phyloP scores from a whole-genome alignment of 2,329 filamentous ascomycete genomes.

The Chaetoscypha palmicola region DNA sequence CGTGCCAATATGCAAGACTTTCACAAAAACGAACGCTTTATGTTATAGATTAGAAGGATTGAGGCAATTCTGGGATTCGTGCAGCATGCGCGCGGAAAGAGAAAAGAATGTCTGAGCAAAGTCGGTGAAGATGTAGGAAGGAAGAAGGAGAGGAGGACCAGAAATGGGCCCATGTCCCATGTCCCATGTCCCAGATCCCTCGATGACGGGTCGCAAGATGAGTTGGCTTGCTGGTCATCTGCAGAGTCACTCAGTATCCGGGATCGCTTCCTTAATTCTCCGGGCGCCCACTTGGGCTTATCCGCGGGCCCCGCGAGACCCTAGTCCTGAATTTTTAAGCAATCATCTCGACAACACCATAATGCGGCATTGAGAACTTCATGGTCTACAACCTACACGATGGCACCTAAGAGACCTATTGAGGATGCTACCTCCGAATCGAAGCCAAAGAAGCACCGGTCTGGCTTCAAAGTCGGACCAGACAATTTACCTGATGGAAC shows the following conservation, averaged over 20 bases:
- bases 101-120: not conserved
- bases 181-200: too few relatives aligned
- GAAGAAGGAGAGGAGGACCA: not conserved
- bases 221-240: too few relatives aligned
- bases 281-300: not conserved
- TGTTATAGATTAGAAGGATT: not conserved
- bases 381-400: slow-evolving; percentile 29
- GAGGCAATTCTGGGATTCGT: not conserved
- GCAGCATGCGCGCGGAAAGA: not conserved
- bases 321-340: not conserved
- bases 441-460: slow-evolving; percentile 46
- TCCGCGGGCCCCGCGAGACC: not conserved
- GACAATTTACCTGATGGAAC: slow-evolving; percentile 86
- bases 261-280: not conserved
- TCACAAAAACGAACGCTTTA: slow-evolving; percentile 12
- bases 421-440: slow-evolving; percentile 37
- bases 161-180: not conserved
- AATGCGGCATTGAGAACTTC: not conserved
- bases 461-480: slow-evolving; percentile 81
- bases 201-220: too few relatives aligned
- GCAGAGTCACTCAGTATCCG: too few relatives aligned
- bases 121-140: slow-evolving; percentile 2
- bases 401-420: slow-evolving; percentile 53
- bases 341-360: not conserved
- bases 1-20: slow-evolving; percentile 13